Evolutionary conservation across 2,329 filamentous ascomycete genomes (phyloP).

Genomic region (Cryphonectria nitschkei): DNA sequence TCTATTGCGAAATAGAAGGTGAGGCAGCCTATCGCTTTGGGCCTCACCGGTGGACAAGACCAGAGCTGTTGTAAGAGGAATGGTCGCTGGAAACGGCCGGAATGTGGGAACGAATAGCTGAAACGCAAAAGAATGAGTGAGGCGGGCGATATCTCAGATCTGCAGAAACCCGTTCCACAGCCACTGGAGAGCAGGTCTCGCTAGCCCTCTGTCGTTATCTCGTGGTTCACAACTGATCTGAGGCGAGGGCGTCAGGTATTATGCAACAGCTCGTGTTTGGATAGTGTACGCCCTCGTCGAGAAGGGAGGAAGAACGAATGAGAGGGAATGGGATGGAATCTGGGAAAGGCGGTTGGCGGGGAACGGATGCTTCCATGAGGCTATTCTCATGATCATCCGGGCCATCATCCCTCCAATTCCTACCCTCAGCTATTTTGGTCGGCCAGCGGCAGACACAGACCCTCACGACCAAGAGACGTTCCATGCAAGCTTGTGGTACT

Average conservation of each 20-base stretch:
- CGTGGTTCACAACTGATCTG: not conserved
- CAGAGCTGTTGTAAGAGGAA: not conserved
- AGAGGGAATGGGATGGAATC: not conserved
- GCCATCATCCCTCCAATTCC: not conserved
- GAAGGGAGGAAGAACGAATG: not conserved
- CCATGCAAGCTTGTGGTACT: not conserved
- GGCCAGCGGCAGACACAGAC: not conserved
- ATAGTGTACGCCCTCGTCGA: not conserved
- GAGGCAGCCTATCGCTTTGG: not conserved
- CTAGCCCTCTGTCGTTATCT: slow-evolving; percentile 4
- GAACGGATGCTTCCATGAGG: slow-evolving; percentile 11
- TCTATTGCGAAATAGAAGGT: not conserved
- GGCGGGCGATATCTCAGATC: slow-evolving; percentile 10
- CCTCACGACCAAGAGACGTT: not conserved
- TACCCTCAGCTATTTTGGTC: slow-evolving; percentile 4
- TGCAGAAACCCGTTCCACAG: slow-evolving; percentile 4
- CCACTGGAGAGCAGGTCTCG: not conserved
- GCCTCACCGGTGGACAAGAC: not conserved
- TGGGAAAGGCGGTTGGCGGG: not conserved
- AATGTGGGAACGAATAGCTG: not conserved
- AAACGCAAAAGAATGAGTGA: not conserved
- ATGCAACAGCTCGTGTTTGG: not conserved
- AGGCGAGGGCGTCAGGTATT: not conserved
- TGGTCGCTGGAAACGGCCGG: slow-evolving; percentile 6
- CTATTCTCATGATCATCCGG: slow-evolving; percentile 1